Conservation (phyloP, 306 rosid genomes). For the Carpinus fangiana region DNA sequence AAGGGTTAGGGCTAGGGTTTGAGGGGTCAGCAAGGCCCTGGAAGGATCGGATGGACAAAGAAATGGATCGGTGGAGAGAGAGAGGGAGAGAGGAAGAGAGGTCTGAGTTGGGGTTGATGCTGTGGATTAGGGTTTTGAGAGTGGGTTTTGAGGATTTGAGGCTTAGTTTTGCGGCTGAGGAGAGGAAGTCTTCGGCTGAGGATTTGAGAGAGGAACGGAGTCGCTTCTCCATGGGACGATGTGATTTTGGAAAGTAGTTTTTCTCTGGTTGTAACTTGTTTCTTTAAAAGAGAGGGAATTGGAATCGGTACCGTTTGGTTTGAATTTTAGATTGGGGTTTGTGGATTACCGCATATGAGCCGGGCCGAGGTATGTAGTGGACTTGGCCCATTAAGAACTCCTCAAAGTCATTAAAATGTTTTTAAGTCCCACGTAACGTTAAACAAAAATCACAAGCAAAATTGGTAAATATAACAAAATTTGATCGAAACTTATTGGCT, state of each 20-base stretch:
- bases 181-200: slow-evolving; percentile 65
- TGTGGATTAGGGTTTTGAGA: slow-evolving; percentile 71
- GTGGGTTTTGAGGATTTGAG: slow-evolving; percentile 66
- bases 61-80: slow-evolving; percentile 54
- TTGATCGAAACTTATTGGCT: too few relatives aligned
- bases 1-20: slow-evolving; percentile 18
- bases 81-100: slow-evolving; percentile 62
- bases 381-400: too few relatives aligned
- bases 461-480: too few relatives aligned
- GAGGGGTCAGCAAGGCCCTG: slow-evolving; percentile 31
- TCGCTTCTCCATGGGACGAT: slow-evolving; percentile 59
- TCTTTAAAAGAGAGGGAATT: neutral
- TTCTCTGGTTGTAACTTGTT: neutral
- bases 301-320: slow-evolving; percentile 1
- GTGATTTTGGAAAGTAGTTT: neutral
- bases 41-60: slow-evolving; percentile 47
- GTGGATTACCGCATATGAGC: neutral
- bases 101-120: slow-evolving; percentile 53
- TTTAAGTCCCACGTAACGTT: too few relatives aligned
- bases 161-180: slow-evolving; percentile 41
- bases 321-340: neutral
- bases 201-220: slow-evolving; percentile 68
- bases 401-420: too few relatives aligned
- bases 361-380: neutral
- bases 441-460: too few relatives aligned